phyloP scores from a whole-genome alignment of 2,329 filamentous ascomycete genomes.

The Chaetothyriales sp. region DNA sequence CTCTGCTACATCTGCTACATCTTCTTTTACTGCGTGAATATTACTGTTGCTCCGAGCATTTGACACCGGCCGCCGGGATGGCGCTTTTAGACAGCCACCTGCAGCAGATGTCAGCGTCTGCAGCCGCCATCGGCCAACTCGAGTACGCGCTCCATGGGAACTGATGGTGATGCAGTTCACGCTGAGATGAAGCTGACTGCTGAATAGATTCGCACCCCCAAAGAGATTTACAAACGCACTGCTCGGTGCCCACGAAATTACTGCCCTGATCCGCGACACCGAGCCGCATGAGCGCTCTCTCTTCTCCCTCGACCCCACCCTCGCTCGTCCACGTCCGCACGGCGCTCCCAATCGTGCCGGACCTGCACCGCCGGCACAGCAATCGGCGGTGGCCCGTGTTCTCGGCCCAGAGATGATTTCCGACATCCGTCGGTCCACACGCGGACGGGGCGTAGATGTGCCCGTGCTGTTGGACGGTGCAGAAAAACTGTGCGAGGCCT shows the following conservation, averaged over 20 bases:
- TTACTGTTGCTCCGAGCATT: background rate
- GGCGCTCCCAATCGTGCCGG: constrained; percentile 15
- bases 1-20: too few relatives aligned
- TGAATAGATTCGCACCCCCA: constrained; percentile 63
- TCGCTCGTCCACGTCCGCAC: constrained; percentile 24
- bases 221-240: constrained; percentile 93
- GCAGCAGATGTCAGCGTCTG: constrained; percentile 63
- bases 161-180: constrained; percentile 9
- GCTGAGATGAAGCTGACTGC: constrained; percentile 6
- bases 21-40: too few relatives aligned
- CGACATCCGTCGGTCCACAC: constrained; percentile 48
- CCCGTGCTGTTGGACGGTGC: constrained; percentile 72
- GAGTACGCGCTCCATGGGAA: constrained; percentile 38
- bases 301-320: constrained; percentile 72
- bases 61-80: constrained; percentile 32
- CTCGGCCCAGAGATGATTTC: constrained; percentile 76
- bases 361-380: constrained; percentile 46
- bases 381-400: constrained; percentile 69
- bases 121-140: constrained; percentile 58
- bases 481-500: constrained; percentile 79
- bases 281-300: constrained; percentile 87
- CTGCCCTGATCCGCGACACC: constrained; percentile 82
- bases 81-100: constrained; percentile 55
- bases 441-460: constrained; percentile 55
- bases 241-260: constrained; percentile 79